phyloP scores from a whole-genome alignment of 768 basidiomycete species.

The Lentinus tigrinus region DNA sequence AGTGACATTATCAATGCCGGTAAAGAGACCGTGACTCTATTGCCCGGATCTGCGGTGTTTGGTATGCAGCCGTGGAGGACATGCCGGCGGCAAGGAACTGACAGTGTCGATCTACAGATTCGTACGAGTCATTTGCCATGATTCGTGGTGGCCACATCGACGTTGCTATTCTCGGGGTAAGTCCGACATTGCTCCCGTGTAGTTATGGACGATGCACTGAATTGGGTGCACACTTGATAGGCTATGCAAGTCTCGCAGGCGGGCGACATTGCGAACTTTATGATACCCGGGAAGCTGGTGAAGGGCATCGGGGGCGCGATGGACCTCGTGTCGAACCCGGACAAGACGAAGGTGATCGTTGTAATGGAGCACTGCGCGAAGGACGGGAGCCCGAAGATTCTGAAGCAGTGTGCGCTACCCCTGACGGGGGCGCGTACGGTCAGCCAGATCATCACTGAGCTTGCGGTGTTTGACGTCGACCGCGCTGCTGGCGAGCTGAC shows the following conservation, averaged over 20 bases:
- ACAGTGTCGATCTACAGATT: constrained; percentile 47
- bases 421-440: constrained; percentile 87
- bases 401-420: constrained; percentile 78
- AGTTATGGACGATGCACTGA: constrained; percentile 4
- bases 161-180: constrained; percentile 87
- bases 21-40: constrained; percentile 89
- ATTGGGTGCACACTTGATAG: constrained; percentile 36
- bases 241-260: constrained; percentile 94
- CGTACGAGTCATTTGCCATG: constrained; percentile 94
- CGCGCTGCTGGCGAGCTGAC: constrained; percentile 67
- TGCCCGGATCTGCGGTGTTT: constrained; percentile 90
- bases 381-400: constrained; percentile 86
- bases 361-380: constrained; percentile 91
- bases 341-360: constrained; percentile 89
- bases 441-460: constrained; percentile 90
- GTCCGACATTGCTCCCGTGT: constrained; percentile 28
- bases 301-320: constrained; percentile 96
- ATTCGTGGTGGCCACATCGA: constrained; percentile 96
- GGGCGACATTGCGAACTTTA: constrained; percentile 96
- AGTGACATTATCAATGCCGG: constrained; percentile 94
- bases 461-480: constrained; percentile 89
- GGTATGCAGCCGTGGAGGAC: constrained; percentile 43
- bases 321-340: constrained; percentile 96
- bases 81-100: neutral
- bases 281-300: constrained; percentile 94